Percentiles rank a stretch among this genome's conserved stretches.
Evolutionary conservation across 2,329 filamentous ascomycete genomes (phyloP).

Genomic region (Alternaria triticina): DNA sequence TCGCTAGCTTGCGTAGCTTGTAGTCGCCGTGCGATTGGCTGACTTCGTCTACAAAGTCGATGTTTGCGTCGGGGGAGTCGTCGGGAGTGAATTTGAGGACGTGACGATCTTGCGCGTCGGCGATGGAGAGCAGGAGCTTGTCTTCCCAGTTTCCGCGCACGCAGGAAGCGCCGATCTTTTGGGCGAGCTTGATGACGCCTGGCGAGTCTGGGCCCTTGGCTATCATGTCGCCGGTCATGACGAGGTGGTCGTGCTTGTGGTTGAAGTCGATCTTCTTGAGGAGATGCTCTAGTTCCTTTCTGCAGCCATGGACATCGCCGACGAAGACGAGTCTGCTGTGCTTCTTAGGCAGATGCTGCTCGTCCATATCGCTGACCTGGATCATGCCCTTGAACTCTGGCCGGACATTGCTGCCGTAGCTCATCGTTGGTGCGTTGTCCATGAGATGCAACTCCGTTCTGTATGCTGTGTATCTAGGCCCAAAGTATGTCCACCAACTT

Average conservation of each 20-base stretch:
- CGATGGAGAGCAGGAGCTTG: conserved; percentile 72
- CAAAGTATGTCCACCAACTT: conserved; percentile 47
- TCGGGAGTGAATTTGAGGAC: conserved; percentile 33
- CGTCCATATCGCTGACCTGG: conserved; percentile 58
- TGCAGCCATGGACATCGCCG: conserved; percentile 93
- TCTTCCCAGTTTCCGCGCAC: conserved; percentile 96
- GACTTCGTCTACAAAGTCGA: conserved; percentile 38
- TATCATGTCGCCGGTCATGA: conserved; percentile 57
- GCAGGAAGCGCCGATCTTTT: conserved; percentile 74
- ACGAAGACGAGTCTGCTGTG: conserved; percentile 75
- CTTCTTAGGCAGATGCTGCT: conserved; percentile 52
- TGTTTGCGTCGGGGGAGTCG: conserved; percentile 38
- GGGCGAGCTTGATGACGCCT: conserved; percentile 78
- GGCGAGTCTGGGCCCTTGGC: conserved; percentile 81
- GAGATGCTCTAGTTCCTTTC: conserved; percentile 64
- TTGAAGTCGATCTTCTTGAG: conserved; percentile 72
- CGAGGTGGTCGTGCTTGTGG: conserved; percentile 57
- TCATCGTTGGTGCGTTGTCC: conserved; percentile 29
- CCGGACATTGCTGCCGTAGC: conserved; percentile 56
- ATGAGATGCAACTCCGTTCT: conserved; percentile 45
- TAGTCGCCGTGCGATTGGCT: conserved; percentile 43
- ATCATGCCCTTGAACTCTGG: conserved; percentile 59
- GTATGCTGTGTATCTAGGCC: conserved; percentile 46
- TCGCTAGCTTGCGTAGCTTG: conserved; percentile 61
- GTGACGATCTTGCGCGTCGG: conserved; percentile 42